These are phyloP conservation scores for Rhizophora apiculata DNA, from an alignment of 345 rosid genomes.

Conservation along the genomic window DNA sequence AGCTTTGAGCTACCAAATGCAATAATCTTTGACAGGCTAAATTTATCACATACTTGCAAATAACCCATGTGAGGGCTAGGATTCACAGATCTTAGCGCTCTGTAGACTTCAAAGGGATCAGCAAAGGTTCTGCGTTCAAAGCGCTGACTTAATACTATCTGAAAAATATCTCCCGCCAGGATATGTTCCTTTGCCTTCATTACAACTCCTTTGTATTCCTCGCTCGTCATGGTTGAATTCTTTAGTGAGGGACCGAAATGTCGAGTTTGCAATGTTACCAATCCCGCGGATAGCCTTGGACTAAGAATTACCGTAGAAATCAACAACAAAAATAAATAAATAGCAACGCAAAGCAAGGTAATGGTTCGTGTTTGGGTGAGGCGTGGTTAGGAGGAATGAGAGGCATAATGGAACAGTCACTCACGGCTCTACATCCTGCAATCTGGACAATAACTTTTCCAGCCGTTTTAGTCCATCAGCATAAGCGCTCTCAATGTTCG, in stretches of 20 bases:
- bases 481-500: constrained; percentile 48
- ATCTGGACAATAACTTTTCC: constrained; percentile 40
- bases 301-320: constrained; percentile 31
- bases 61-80: constrained; percentile 94
- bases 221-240: constrained; percentile 64
- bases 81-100: constrained; percentile 83
- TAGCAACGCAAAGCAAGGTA: background rate
- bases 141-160: constrained; percentile 81
- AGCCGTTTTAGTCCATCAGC: constrained; percentile 23
- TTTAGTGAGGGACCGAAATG: constrained; percentile 58
- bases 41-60: constrained; percentile 52
- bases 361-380: background rate
- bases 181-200: constrained; percentile 80
- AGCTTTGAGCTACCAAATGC: background rate
- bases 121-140: constrained; percentile 87
- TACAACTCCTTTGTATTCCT: constrained; percentile 65
- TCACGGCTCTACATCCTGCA: constrained; percentile 44
- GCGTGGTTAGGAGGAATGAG: no score
- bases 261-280: constrained; percentile 47
- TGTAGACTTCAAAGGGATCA: constrained; percentile 83
- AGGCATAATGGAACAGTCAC: constrained; percentile 8
- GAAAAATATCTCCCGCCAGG: constrained; percentile 84
- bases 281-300: constrained; percentile 54
- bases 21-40: background rate
- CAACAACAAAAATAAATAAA: background rate